Base-by-base conservation (phyloP, 2,329 filamentous ascomycete species). In the Botryotinia globosa region DNA sequence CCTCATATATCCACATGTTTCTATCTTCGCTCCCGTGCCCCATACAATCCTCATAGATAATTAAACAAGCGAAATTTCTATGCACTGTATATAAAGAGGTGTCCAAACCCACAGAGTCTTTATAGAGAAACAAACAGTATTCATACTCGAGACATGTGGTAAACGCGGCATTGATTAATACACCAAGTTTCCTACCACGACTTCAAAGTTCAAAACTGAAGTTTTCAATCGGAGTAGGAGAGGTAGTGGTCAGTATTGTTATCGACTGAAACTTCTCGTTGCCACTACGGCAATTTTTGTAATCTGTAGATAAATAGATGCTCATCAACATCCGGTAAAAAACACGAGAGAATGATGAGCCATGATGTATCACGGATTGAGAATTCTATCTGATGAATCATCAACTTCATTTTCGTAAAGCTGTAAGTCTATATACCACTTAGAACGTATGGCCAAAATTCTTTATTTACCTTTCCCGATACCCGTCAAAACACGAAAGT, bases 11-110 rank as follows among this genome's bases (percentile, higher is more conserved):
- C 2, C 4, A n/a, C 4, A 14, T 4, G 4, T 25, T 6, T 51
- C 22, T 10, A 0, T 14, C 6, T 14, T 3, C 0, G 4, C 12
- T 51, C 10, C 1, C 10, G 3, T n/a, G 0, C 25, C 4, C 10
- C 25, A 51, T 51, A n/a, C 0, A 6, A 51, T n/a, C 22, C 48
- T 1, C 48, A 51, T 14, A 18, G 5, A 2, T 18, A 5, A n/a
- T 51, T 14, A 4, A 1, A n/a, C 1, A 14, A 14, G 10, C n/a
- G 48, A n/a, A 14, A 14, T 14, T 51, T 25, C 1, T 51, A 14
- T 14, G 22, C 4, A n/a, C 48, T 14, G 6, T n/a, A n/a, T 51
- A n/a, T 6, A 1, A 48, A 12, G 4, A 1, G 10, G 9, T 14
- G 1, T n/a, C 4, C 25, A 51, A 51, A 25, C 14, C 4, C 10